Percentiles rank a stretch among this genome's conserved stretches.
Conservation (phyloP, 2,329 filamentous ascomycete genomes). For the Nothomitra cinnamomea region DNA sequence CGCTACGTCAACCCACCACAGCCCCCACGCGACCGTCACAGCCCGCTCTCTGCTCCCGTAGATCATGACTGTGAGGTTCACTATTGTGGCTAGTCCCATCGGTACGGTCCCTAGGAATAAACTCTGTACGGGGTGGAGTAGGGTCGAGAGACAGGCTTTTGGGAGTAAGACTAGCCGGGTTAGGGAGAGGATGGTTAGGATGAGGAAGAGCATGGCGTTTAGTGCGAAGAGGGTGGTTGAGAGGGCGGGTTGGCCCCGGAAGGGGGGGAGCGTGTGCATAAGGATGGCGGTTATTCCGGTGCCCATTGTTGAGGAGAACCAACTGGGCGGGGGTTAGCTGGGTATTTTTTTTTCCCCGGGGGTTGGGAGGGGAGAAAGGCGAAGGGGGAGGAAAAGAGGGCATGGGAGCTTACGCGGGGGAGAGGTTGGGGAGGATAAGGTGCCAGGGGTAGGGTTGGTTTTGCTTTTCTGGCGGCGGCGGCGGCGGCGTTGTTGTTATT, state of each 20-base stretch:
- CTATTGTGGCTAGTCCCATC: too few relatives aligned
- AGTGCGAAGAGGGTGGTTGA: constrained; percentile 43
- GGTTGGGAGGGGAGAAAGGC: too few relatives aligned
- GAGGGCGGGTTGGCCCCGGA: constrained; percentile 38
- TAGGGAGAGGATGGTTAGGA: constrained; percentile 36
- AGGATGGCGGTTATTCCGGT: constrained; percentile 50
- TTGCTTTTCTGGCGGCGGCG: too few relatives aligned
- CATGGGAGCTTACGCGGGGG: not conserved
- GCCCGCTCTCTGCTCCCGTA: constrained; percentile 26
- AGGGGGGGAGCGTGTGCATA: constrained; percentile 41
- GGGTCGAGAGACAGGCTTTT: too few relatives aligned
- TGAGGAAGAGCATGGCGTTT: constrained; percentile 39
- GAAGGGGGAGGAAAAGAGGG: not conserved
- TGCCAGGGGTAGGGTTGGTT: not conserved
- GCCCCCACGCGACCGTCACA: constrained; percentile 26
- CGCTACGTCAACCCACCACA: constrained; percentile 38
- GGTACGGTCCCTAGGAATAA: too few relatives aligned
- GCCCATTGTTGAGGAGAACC: constrained; percentile 47
- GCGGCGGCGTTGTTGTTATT: too few relatives aligned
- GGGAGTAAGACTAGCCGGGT: constrained; percentile 49
- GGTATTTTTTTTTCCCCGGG: not conserved
- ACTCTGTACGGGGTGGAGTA: too few relatives aligned
- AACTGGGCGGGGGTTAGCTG: constrained; percentile 19
- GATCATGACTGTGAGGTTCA: too few relatives aligned
- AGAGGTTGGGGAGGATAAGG: not conserved